Percentiles rank a stretch among this genome's conserved stretches.
phyloP scores from a whole-genome alignment of 371 early-diverging fungal genomes.

The Lichtheimia ornata region DNA sequence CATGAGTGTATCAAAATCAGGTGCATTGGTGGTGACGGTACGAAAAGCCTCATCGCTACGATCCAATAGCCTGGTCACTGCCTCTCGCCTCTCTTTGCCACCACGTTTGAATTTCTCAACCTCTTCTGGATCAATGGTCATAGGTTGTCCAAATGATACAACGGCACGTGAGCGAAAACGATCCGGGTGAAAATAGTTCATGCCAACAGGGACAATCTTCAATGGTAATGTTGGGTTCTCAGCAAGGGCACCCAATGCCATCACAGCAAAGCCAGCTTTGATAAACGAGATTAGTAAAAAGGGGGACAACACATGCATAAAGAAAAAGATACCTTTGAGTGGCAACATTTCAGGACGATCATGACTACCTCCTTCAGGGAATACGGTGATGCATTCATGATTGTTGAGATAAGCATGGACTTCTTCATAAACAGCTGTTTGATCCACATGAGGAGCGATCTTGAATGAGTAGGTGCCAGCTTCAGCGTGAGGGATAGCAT shows the following conservation, averaged over 20 bases:
- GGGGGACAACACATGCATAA: background rate
- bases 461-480: slow-evolving; percentile 48
- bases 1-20: slow-evolving; percentile 92
- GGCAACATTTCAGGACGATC: slow-evolving; percentile 95
- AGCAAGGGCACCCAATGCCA: slow-evolving; percentile 92
- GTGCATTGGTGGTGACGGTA: slow-evolving; percentile 88
- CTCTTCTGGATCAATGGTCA: slow-evolving; percentile 70
- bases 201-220: slow-evolving; percentile 89
- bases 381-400: slow-evolving; percentile 90
- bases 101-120: slow-evolving; percentile 84
- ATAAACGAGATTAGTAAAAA: background rate
- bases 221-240: slow-evolving; percentile 79
- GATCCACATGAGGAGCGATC: slow-evolving; percentile 87
- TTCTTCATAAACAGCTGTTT: slow-evolving; percentile 78
- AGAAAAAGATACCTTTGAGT: slow-evolving; percentile 58
- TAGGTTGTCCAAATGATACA: slow-evolving; percentile 92
- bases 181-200: slow-evolving; percentile 97
- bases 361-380: slow-evolving; percentile 98
- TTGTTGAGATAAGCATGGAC: slow-evolving; percentile 77
- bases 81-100: slow-evolving; percentile 80
- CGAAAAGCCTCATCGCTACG: slow-evolving; percentile 76
- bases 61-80: slow-evolving; percentile 77
- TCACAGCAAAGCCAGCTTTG: slow-evolving; percentile 79
- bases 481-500: slow-evolving; percentile 20
- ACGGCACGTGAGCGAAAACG: slow-evolving; percentile 95